A percentile compares a stretch with the other conserved stretches of the same genome.
phyloP scores from a whole-genome alignment of 2,329 filamentous ascomycete genomes.

The Amauroascus niger region DNA sequence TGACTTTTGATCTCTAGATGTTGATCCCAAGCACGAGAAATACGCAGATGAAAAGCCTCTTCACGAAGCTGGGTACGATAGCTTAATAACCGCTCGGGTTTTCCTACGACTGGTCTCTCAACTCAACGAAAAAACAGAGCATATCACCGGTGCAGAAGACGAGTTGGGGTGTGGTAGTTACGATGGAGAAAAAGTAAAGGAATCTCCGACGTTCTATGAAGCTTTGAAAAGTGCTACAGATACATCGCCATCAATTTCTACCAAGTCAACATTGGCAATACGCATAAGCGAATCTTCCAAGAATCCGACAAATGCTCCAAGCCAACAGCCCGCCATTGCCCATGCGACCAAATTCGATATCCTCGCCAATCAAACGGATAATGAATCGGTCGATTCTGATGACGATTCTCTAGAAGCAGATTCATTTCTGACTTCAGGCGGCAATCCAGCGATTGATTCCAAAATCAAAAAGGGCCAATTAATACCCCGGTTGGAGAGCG shows the following conservation, averaged over 20 bases:
- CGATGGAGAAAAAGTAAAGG: background rate
- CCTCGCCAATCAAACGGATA: conserved; percentile 19
- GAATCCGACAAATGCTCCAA: background rate
- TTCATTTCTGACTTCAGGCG: background rate
- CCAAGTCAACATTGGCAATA: background rate
- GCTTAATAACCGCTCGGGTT: conserved; percentile 50
- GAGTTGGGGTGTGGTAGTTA: background rate
- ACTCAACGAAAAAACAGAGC: conserved; percentile 32
- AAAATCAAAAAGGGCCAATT: conserved; percentile 32
- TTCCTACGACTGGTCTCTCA: conserved; percentile 48
- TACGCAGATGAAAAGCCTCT: conserved; percentile 22
- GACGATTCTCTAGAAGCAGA: background rate
- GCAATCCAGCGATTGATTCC: background rate
- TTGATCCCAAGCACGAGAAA: conserved; percentile 27
- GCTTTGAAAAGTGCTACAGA: background rate
- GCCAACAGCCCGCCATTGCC: conserved; percentile 21
- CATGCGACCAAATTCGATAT: conserved; percentile 26
- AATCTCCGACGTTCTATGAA: background rate
- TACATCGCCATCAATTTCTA: background rate
- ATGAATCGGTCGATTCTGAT: conserved; percentile 2
- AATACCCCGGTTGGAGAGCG: conserved; percentile 44
- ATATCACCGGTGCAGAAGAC: background rate
- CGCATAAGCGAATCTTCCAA: background rate
- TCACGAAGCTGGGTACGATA: conserved; percentile 57
- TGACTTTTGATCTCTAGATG: conserved; percentile 19